Evolutionary conservation across 2,329 filamentous ascomycete species (phyloP).

Genomic region (Fragosphaeria purpurea): DNA sequence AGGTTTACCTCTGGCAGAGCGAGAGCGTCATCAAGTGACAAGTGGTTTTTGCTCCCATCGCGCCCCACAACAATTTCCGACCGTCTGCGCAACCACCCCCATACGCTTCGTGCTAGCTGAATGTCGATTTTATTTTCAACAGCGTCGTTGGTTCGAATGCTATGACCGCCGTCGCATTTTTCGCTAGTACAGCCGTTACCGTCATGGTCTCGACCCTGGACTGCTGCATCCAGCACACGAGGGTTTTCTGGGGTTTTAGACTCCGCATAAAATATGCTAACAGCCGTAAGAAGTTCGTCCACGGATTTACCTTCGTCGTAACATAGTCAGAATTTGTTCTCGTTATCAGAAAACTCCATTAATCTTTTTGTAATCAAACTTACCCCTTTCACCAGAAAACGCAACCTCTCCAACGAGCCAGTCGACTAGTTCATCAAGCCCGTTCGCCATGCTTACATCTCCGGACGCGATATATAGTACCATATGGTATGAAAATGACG

Average conservation of each 20-base stretch:
- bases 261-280: conserved; percentile 9
- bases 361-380: conserved; percentile 12
- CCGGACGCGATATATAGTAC: conserved; percentile 1
- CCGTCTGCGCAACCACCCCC: conserved; percentile 30
- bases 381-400: conserved; percentile 32
- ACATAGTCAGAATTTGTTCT: not conserved
- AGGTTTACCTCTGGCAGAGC: conserved; percentile 24
- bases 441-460: conserved; percentile 22
- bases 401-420: conserved; percentile 33
- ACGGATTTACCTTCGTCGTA: conserved; percentile 13
- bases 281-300: conserved; percentile 14
- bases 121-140: not conserved
- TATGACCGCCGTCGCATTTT: no score
- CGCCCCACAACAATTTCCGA: conserved; percentile 30
- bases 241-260: no score
- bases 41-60: conserved; percentile 24
- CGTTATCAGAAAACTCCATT: no score
- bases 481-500: not conserved
- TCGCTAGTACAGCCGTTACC: no score
- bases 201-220: no score
- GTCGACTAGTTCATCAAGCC: conserved; percentile 35
- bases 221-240: no score
- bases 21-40: conserved; percentile 30
- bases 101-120: conserved; percentile 29
- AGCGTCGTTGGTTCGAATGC: no score